Base-by-base conservation (phyloP, 495 filamentous ascomycete genomes). In the Lepraria neglecta region DNA sequence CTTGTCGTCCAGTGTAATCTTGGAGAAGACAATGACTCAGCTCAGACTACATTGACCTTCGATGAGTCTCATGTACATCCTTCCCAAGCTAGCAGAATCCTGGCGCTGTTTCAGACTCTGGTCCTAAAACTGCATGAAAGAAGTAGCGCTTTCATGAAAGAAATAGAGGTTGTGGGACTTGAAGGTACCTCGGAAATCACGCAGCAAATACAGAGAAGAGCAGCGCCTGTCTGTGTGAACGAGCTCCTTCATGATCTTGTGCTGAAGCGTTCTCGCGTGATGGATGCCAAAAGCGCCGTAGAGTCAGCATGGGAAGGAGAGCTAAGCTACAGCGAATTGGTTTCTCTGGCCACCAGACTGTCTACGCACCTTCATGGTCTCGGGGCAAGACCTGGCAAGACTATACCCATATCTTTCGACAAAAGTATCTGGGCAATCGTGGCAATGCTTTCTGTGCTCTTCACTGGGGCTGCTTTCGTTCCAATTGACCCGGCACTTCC, bases 1-100 rank as follows among this genome's bases (percentile, higher is more conserved):
- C 75, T 82, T 15, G 74, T 80, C 6, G 61, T 80, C 12, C 75
- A 81, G 66, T 80, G 76, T 63, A 73, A 70, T 15, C 38, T 42
- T 42, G 38, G 56, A 74, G n/a, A 66, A 62, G 1, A 68, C 72
- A 42, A 42, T 42, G 38, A 14, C 38, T 42, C 38, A 42, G 38
- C 38, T 42, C 38, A 42, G 6, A 42, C 14, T 14, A 42, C 14
- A 42, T 42, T 42, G 38, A 42, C 38, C 14, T 42, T 42, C 38
- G 38, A 42, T 42, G 38, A 42, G 38, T 42, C 38, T 42, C 38
- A 42, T 42, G 38, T 42, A 42, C 38, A 42, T 42, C 38, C 38
- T 42, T 42, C 38, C 38, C 38, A 42, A 42, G 38, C 38, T 14
- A 42, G 38, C 14, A 42, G 38, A 42, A 42, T 42, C 14, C 38